Percentiles rank a stretch among this genome's conserved stretches.
Conservation (phyloP, 2,329 filamentous ascomycete species). For the Aurifilum marmelostoma region DNA sequence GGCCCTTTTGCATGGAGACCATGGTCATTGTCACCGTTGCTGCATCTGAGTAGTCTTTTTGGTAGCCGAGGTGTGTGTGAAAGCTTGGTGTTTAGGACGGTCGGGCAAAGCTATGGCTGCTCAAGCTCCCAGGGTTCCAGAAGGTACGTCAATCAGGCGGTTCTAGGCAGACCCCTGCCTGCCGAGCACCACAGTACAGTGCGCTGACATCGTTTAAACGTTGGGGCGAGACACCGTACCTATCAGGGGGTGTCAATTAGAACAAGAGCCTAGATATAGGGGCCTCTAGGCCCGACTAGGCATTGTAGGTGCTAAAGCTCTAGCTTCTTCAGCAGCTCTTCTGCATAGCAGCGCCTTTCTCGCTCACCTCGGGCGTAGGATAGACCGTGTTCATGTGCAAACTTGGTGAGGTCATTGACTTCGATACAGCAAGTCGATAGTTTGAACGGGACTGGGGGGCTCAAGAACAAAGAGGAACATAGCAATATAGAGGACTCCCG, state of each 20-base stretch:
- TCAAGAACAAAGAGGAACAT: neutral
- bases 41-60: constrained; percentile 25
- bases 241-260: constrained; percentile 19
- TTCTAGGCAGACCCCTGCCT: neutral
- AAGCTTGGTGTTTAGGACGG: constrained; percentile 16
- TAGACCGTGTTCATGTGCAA: constrained; percentile 14
- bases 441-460: neutral
- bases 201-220: neutral
- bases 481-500: neutral
- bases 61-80: constrained; percentile 11
- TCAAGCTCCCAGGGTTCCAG: neutral
- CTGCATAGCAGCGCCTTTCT: neutral
- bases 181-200: neutral
- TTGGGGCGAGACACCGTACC: constrained; percentile 4
- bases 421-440: neutral
- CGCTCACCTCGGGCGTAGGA: too few species aligned
- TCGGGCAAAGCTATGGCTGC: constrained; percentile 7
- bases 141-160: neutral
- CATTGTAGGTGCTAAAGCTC: neutral
- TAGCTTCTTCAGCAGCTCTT: neutral
- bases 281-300: neutral
- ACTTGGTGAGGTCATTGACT: constrained; percentile 27
- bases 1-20: constrained; percentile 27
- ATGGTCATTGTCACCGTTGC: constrained; percentile 31
- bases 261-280: constrained; percentile 1